phyloP scores from a whole-genome alignment of 1,284 basidiomycete species.

The Caloboletus inedulis region DNA sequence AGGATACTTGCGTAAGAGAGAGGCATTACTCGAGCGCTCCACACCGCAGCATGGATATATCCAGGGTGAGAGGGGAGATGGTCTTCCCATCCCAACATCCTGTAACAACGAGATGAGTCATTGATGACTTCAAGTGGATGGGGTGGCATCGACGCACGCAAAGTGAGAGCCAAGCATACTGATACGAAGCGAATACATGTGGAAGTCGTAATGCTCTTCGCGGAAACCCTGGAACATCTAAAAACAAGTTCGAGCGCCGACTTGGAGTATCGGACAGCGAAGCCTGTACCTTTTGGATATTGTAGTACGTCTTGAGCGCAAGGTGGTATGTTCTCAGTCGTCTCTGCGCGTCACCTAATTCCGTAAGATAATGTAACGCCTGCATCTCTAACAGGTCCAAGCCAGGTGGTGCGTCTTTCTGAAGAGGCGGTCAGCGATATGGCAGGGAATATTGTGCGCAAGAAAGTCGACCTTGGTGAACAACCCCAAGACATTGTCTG shows the following conservation, averaged over 20 bases:
- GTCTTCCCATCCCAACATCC: constrained; percentile 84
- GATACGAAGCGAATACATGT: constrained; percentile 90
- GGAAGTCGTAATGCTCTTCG: constrained; percentile 99
- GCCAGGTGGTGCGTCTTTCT: constrained; percentile 85
- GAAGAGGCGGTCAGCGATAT: constrained; percentile 11
- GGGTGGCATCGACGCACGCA: constrained; percentile 46
- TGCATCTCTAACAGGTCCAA: constrained; percentile 96
- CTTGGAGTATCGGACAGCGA: constrained; percentile 9
- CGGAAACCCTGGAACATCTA: constrained; percentile 86
- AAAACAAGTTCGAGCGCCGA: constrained; percentile 3
- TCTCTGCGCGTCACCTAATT: constrained; percentile 76
- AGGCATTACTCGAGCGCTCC: constrained; percentile 57
- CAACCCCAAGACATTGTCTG: constrained; percentile 68
- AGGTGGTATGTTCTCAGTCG: constrained; percentile 68
- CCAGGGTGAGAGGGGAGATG: constrained; percentile 69
- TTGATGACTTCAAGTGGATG: neutral
- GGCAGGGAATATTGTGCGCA: neutral
- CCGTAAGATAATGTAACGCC: constrained; percentile 82
- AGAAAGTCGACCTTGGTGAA: constrained; percentile 76
- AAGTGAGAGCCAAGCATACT: constrained; percentile 86
- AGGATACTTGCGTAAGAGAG: constrained; percentile 7
- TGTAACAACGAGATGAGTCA: constrained; percentile 31
- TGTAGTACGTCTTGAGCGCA: constrained; percentile 85
- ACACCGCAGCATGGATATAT: constrained; percentile 74
- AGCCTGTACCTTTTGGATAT: constrained; percentile 64